A percentile compares a stretch with the other conserved stretches of the same genome.
phyloP scores from a whole-genome alignment of 129 eudicot species.

The Flaveria bidentis region DNA sequence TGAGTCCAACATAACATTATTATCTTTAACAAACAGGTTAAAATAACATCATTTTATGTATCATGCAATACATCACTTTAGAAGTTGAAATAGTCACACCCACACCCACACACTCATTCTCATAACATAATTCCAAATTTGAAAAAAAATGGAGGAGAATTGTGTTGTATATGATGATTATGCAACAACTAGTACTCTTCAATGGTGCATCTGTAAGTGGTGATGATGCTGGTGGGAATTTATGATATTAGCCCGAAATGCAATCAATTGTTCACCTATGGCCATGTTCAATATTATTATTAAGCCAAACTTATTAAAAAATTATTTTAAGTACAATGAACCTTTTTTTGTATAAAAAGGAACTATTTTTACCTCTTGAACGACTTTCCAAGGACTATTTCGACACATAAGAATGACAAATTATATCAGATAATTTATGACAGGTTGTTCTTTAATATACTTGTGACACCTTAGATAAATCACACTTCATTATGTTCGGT shows the following conservation, averaged over 20 bases:
- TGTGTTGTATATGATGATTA: conserved; percentile 29
- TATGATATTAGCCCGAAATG: conserved; percentile 29
- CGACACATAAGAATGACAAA: background rate
- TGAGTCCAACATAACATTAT: conserved; percentile 10
- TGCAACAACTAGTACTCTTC: conserved; percentile 18
- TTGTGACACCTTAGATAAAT: too few species aligned
- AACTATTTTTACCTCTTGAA: background rate
- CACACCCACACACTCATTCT: background rate
- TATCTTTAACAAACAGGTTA: background rate
- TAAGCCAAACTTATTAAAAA: background rate
- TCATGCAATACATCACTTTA: background rate
- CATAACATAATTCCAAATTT: background rate
- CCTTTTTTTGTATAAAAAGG: background rate
- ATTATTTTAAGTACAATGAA: background rate
- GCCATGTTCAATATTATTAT: conserved; percentile 14
- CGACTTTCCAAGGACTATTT: background rate
- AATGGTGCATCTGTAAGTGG: conserved; percentile 29
- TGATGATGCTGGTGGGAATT: conserved; percentile 27
- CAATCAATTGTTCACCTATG: conserved; percentile 36
- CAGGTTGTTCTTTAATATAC: background rate
- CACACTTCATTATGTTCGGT: too few species aligned
- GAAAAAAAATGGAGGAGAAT: background rate
- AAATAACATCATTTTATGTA: background rate
- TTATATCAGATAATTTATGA: background rate
- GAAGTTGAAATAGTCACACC: background rate